Conservation (phyloP, 1,139 yeast species). For the Yamadazyma buinensis region DNA sequence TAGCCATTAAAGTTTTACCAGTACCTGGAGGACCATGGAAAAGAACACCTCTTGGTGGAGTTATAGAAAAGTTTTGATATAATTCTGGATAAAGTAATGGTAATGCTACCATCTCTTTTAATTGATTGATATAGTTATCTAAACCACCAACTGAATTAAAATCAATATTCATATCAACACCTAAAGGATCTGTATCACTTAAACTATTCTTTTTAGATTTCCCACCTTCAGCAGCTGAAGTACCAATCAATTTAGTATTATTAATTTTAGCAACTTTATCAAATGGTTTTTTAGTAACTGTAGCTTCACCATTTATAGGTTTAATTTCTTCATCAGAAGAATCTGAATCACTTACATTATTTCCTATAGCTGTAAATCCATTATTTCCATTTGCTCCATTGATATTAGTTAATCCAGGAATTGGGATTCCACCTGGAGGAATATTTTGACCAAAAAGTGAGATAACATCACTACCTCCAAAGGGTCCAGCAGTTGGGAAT, state of each 20-base stretch:
- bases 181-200: slow-evolving; percentile 94
- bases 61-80: slow-evolving; percentile 82
- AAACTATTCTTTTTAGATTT: slow-evolving; percentile 64
- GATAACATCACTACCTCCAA: slow-evolving; percentile 87
- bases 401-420: slow-evolving; percentile 30
- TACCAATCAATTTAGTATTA: slow-evolving; percentile 26
- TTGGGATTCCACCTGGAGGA: slow-evolving; percentile 47
- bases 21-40: slow-evolving; percentile 99
- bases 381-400: slow-evolving; percentile 16
- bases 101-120: slow-evolving; percentile 95
- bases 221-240: slow-evolving; percentile 33
- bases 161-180: slow-evolving; percentile 89
- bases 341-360: slow-evolving; percentile 54
- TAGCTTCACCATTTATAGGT: slow-evolving; percentile 38
- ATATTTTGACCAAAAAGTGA: slow-evolving; percentile 70
- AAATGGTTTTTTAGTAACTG: slow-evolving; percentile 23
- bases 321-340: slow-evolving; percentile 64
- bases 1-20: slow-evolving; percentile 96
- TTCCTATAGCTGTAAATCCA: slow-evolving; percentile 49
- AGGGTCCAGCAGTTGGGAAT: slow-evolving; percentile 96
- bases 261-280: slow-evolving; percentile 15
- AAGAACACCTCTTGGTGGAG: slow-evolving; percentile 96
- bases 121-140: slow-evolving; percentile 82
- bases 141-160: slow-evolving; percentile 91
- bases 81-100: slow-evolving; percentile 93